Conservation (phyloP, 768 basidiomycete genomes). For the Suillus spraguei region DNA sequence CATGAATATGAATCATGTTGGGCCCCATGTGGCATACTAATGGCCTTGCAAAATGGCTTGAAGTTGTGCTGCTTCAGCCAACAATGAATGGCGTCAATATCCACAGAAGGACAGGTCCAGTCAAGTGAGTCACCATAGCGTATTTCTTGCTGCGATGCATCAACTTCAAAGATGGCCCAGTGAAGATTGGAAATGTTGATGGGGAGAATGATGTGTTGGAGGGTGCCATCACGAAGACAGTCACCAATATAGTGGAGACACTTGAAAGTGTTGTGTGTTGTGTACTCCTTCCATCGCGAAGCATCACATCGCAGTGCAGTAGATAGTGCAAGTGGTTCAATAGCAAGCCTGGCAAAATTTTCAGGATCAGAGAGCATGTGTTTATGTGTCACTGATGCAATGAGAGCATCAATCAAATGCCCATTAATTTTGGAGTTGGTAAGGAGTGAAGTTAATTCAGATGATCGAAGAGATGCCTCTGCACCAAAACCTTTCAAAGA, state of each 20-base stretch:
- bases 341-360: neutral
- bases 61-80: too few relatives aligned
- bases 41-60: too few relatives aligned
- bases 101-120: neutral
- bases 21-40: neutral
- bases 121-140: constrained; percentile 1
- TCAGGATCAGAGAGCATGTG: too few relatives aligned
- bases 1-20: neutral
- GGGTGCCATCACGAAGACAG: neutral
- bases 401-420: too few relatives aligned
- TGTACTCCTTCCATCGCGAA: constrained; percentile 1
- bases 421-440: too few relatives aligned
- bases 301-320: neutral
- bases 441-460: too few relatives aligned
- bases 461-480: too few relatives aligned
- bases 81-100: neutral
- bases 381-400: too few relatives aligned
- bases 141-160: neutral
- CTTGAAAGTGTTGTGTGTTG: neutral
- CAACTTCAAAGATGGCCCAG: neutral
- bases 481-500: too few relatives aligned
- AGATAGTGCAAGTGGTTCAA: neutral
- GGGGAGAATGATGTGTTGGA: neutral
- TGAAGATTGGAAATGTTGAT: neutral
- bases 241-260: neutral